Conservation (phyloP, 257 asterid genomes). For the Solanum raphanifolium region DNA sequence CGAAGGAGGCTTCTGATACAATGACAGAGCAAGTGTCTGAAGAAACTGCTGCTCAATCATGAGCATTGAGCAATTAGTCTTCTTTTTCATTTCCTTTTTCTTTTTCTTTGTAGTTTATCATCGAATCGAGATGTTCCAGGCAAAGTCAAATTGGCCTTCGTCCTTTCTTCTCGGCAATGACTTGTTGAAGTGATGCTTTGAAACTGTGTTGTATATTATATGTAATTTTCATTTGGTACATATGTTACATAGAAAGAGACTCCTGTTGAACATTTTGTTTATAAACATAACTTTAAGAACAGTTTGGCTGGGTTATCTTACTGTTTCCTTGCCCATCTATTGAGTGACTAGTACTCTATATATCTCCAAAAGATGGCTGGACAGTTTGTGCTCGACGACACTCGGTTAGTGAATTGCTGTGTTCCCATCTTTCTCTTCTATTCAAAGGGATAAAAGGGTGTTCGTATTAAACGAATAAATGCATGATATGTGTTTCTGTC, state of each 20-base stretch:
- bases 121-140: conserved; percentile 11
- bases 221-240: conserved; percentile 27
- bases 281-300: conserved; percentile 8
- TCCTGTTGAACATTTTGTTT: conserved; percentile 10
- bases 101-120: neutral
- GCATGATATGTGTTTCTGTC: neutral
- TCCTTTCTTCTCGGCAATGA: conserved; percentile 18
- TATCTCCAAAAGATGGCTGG: neutral
- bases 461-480: neutral
- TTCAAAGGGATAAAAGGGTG: neutral
- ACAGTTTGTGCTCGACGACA: neutral
- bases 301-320: neutral
- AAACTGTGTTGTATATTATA: conserved; percentile 38
- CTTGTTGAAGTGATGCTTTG: conserved; percentile 17
- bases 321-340: neutral
- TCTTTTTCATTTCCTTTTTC: conserved; percentile 12
- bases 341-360: neutral
- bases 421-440: neutral
- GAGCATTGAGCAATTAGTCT: conserved; percentile 7
- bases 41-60: conserved; percentile 25
- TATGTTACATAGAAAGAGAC: conserved; percentile 12
- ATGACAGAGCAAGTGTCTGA: conserved; percentile 9
- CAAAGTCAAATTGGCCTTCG: neutral
- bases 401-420: neutral
- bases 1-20: conserved; percentile 4